Conservation (phyloP, 2,329 filamentous ascomycete genomes). For the Colletotrichum eleusines region DNA sequence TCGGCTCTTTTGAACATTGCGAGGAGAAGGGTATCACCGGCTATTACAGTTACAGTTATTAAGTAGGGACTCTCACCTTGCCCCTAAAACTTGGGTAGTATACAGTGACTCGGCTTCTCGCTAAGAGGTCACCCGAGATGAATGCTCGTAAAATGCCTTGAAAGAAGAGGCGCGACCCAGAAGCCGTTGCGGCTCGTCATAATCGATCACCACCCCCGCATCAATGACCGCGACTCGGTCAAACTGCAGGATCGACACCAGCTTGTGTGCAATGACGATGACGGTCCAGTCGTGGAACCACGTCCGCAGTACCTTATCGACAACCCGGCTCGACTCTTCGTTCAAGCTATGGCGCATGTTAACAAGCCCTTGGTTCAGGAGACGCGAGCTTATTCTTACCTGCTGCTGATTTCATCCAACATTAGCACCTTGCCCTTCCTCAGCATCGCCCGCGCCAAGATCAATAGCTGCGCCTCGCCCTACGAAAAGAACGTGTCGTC, state of each 20-base stretch:
- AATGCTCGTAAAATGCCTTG: slow-evolving; percentile 27
- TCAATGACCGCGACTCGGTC: slow-evolving; percentile 66
- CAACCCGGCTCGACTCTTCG: slow-evolving; percentile 35
- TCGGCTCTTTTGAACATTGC: not conserved
- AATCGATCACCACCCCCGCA: slow-evolving; percentile 60
- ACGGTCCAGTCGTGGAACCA: slow-evolving; percentile 59
- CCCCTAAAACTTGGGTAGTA: not conserved
- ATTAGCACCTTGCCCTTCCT: slow-evolving; percentile 54
- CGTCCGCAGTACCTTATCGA: slow-evolving; percentile 38
- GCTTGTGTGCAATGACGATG: slow-evolving; percentile 47
- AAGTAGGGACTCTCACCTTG: slow-evolving; percentile 4
- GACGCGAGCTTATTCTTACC: slow-evolving; percentile 40
- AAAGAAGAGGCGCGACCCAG: slow-evolving; percentile 15
- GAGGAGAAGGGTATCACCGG: slow-evolving; percentile 1
- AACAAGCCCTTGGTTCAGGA: not conserved
- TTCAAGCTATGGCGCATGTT: slow-evolving; percentile 36
- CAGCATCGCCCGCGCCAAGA: slow-evolving; percentile 60
- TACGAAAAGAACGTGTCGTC: slow-evolving; percentile 53
- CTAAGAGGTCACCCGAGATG: not conserved
- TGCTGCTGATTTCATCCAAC: slow-evolving; percentile 58
- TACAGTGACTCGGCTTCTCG: not conserved
- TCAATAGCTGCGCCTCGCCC: slow-evolving; percentile 63
- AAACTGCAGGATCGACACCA: slow-evolving; percentile 58
- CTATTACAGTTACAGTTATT: not conserved
- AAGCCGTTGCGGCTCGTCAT: slow-evolving; percentile 13